phyloP scores from a whole-genome alignment of 192 early-diverging fungal species.

The Mycoemilia scoparia region DNA sequence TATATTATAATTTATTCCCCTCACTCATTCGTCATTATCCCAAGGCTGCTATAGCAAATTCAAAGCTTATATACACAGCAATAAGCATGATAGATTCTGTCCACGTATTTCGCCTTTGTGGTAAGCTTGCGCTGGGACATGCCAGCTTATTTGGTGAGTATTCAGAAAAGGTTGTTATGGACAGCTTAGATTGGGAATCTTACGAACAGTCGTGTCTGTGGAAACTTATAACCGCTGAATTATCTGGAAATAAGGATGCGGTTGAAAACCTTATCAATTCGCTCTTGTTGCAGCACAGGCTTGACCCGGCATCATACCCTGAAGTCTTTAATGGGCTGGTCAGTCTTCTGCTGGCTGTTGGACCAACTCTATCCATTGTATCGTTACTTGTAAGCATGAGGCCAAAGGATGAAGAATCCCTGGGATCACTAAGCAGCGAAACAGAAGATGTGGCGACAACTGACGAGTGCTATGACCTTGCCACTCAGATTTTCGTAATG shows the following conservation, averaged over 20 bases:
- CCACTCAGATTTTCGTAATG: no score
- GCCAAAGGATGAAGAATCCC: no score
- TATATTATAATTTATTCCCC: conserved; percentile 25
- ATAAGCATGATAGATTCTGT: conserved; percentile 29
- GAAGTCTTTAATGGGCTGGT: conserved; percentile 31
- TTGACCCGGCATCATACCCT: conserved; percentile 11
- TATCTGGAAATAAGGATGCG: conserved; percentile 8
- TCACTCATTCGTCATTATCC: conserved; percentile 22
- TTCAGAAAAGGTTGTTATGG: conserved; percentile 3
- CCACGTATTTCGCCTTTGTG: conserved; percentile 24
- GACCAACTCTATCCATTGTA: no score
- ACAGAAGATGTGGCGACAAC: no score
- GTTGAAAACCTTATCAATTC: conserved; percentile 3
- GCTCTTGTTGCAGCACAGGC: conserved; percentile 1
- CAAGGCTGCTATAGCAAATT: conserved; percentile 9
- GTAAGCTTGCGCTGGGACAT: conserved; percentile 5
- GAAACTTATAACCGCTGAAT: conserved; percentile 30
- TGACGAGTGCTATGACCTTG: no score
- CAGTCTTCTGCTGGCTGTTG: conserved; percentile 18
- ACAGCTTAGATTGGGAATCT: conserved; percentile 24
- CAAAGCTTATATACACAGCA: conserved; percentile 11
- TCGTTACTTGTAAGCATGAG: no score
- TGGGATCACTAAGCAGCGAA: no score
- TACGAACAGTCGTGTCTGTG: conserved; percentile 40
- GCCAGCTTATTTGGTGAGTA: conserved; percentile 12